A percentile compares a stretch with the other conserved stretches of the same genome.
phyloP scores from a whole-genome alignment of 2,329 filamentous ascomycete genomes.

The Neofusicoccum ribis region DNA sequence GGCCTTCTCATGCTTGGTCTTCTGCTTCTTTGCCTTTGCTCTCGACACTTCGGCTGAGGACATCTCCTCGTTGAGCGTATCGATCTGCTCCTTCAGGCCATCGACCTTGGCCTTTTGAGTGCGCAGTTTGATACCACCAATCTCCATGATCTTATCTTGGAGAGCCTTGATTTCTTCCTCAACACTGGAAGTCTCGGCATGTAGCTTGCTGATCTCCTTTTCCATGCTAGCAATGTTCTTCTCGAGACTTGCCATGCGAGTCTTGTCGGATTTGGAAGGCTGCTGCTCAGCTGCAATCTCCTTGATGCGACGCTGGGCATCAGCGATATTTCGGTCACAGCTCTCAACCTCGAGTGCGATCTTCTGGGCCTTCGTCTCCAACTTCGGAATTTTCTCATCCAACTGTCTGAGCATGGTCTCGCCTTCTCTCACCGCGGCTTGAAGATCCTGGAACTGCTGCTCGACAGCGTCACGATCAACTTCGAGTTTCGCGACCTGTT shows the following conservation, averaged over 20 bases:
- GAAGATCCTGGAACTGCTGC: conserved; percentile 77
- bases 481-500: conserved; percentile 86
- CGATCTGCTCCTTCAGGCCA: conserved; percentile 80
- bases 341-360: conserved; percentile 86
- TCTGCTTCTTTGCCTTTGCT: conserved; percentile 92
- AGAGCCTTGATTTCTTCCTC: conserved; percentile 91
- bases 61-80: conserved; percentile 75
- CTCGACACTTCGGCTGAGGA: conserved; percentile 84
- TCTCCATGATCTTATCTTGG: conserved; percentile 97
- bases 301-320: conserved; percentile 80
- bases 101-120: conserved; percentile 91
- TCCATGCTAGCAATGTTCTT: conserved; percentile 75
- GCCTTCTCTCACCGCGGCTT: conserved; percentile 78
- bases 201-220: conserved; percentile 76
- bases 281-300: conserved; percentile 81
- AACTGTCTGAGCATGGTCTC: conserved; percentile 72
- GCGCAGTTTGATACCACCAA: conserved; percentile 89
- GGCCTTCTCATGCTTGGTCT: conserved; percentile 82
- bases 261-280: conserved; percentile 77
- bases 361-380: conserved; percentile 92
- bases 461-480: conserved; percentile 83
- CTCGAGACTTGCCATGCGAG: conserved; percentile 68
- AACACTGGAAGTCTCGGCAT: conserved; percentile 80
- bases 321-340: conserved; percentile 74
- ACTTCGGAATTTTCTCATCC: conserved; percentile 73